Evolutionary conservation across 1,284 basidiomycete species (phyloP), one percentile per base, ranked within the genome.

Genomic region (Schizophyllum commune): DNA sequence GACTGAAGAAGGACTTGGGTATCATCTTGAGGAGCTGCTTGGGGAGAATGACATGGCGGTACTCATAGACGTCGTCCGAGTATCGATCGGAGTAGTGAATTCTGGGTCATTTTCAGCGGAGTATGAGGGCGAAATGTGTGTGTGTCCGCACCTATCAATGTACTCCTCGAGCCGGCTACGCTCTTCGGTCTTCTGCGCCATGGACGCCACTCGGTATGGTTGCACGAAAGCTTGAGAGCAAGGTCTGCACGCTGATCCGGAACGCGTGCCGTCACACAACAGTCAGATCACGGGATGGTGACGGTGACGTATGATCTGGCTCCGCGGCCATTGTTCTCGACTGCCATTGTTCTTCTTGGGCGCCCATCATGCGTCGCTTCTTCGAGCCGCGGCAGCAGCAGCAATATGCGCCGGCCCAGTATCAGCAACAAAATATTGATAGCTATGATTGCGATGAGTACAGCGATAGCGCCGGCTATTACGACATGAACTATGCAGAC

Each of bases 1-100:
- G 77, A 68, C 85, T 91, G 71, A 87, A 92, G 74, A 83, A 88
- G 62, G 83, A 77, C 74, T 93, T 93, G n/a, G 93, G 92, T 56
- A 95, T 83, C 75, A 93, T 79, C 76, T 94, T 92, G 62, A 80
- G 80, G 67, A 96, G 85, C 60, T 89, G 91, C 71, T 94, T 95
- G 15, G 94, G 94, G 33, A 96, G 78, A 66, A 93, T 94, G 66
- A 96, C 94, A 74, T 96, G 94, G 65, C 94, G 89, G 74, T 97
- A 97, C 78, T 93, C 90, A 71, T 82, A 92, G 66, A 83, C 74
- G 71, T 92, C 90, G 70, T 93, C 90, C 13, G 88, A 82, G 72
- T 93, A 93, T 65, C 89, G 85, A 71, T 92, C 89, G 63, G 90
- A 92, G 71, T 92, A 92, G 69, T 90, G 86, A 67, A 92, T 92